phyloP scores from a whole-genome alignment of 768 basidiomycete genomes.

The Russula virescens region DNA sequence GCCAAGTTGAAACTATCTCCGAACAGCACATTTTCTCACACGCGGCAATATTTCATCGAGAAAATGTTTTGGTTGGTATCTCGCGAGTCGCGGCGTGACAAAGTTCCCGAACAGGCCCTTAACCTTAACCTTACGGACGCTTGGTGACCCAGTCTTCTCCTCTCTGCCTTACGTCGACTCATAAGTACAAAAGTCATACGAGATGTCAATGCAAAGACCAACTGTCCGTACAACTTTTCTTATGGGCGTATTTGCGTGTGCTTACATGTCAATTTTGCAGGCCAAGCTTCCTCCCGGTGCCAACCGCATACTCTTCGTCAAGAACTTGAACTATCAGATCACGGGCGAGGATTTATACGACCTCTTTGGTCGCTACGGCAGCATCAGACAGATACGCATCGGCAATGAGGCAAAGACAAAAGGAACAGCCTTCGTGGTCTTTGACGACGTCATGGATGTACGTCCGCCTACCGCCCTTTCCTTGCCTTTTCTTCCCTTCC shows the following conservation, averaged over 20 bases:
- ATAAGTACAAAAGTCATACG: too few relatives aligned
- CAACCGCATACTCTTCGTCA: slow-evolving; percentile 88
- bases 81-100: too few relatives aligned
- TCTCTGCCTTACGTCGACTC: too few relatives aligned
- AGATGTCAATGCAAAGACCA: slow-evolving; percentile 66
- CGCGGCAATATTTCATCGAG: too few relatives aligned
- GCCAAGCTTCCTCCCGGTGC: slow-evolving; percentile 88
- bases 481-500: not conserved
- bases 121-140: too few relatives aligned
- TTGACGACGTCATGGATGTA: slow-evolving; percentile 95
- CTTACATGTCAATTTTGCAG: slow-evolving; percentile 33
- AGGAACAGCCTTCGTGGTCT: slow-evolving; percentile 95
- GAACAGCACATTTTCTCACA: too few relatives aligned
- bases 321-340: slow-evolving; percentile 89
- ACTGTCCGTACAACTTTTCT: slow-evolving; percentile 41
- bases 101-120: too few relatives aligned
- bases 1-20: too few relatives aligned
- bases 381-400: slow-evolving; percentile 90
- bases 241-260: not conserved
- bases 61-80: too few relatives aligned
- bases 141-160: too few relatives aligned
- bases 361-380: slow-evolving; percentile 95
- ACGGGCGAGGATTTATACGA: slow-evolving; percentile 94
- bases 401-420: slow-evolving; percentile 90
- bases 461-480: slow-evolving; percentile 27